Conservation (phyloP, 805 yeast genomes). For the Candida argentea region DNA sequence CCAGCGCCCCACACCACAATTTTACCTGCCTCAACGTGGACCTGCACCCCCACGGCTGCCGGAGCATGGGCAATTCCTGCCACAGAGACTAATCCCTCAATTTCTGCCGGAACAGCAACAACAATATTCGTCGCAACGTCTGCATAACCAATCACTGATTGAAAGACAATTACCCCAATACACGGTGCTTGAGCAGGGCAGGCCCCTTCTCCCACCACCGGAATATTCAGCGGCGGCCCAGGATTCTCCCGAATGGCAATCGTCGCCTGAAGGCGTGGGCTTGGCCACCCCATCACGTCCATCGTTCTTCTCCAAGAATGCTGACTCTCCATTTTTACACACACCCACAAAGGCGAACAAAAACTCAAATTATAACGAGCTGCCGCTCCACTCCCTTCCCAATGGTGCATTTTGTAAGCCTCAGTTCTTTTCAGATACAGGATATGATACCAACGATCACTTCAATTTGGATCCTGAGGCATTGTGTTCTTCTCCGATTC, state of each 20-base stretch:
- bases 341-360: too few species aligned
- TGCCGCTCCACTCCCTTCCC: too few species aligned
- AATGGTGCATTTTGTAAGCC: too few species aligned
- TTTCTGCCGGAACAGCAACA: slow-evolving; percentile 1
- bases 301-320: slow-evolving; percentile 11
- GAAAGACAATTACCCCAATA: not conserved
- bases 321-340: slow-evolving; percentile 20
- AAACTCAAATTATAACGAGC: too few species aligned
- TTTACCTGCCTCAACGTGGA: too few species aligned
- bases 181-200: slow-evolving; percentile 8
- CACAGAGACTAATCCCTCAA: too few species aligned
- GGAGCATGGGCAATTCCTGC: too few species aligned
- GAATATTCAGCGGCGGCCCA: slow-evolving; percentile 21
- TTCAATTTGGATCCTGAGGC: slow-evolving; percentile 2
- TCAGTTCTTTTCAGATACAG: slow-evolving; percentile 28
- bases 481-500: slow-evolving; percentile 4
- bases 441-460: slow-evolving; percentile 1
- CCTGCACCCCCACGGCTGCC: too few species aligned
- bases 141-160: slow-evolving; percentile 20
- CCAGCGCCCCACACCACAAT: too few species aligned
- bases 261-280: slow-evolving; percentile 26
- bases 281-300: slow-evolving; percentile 18
- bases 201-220: slow-evolving; percentile 29
- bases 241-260: slow-evolving; percentile 28
- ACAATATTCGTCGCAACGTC: slow-evolving; percentile 2